Base-by-base conservation (phyloP, 352 stramenopile species). In the Phytopythium helicoides region DNA sequence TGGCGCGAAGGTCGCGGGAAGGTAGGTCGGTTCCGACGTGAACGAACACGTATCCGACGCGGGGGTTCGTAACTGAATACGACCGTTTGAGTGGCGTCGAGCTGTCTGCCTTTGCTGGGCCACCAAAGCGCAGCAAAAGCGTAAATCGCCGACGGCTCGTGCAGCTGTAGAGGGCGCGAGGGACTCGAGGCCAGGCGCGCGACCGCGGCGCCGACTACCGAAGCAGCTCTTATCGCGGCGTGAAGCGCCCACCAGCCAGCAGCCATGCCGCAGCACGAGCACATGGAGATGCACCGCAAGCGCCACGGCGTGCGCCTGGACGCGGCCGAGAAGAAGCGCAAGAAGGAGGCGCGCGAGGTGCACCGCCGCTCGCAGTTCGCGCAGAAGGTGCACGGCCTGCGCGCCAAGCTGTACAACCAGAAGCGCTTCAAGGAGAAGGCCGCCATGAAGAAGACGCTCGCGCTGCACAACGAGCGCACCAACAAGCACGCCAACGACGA, bases 381-480 rank as follows among this genome's bases (percentile, higher is more conserved):
- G 15, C 96, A 99, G 78, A 99, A 99, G 85, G 92, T 99, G 15
- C 95, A 99, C 61, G 97, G 97, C 53, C 80, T 99, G 51, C 87
- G 97, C 19, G 97, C 97, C 18, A 99, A 99, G 77, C 81, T 99
- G 48, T 99, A 99, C 87, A 98, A 99, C 73, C 84, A 99, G 66
- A 97, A 98, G 68, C 91, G 98, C 14, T 99, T 98, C 83, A 99
- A 99, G 81, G 98, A 99, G 87, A 99, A 99, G 89, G 97, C 97
- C 3, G 96, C 95, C 15, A 99, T 99, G 96, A 97, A 98, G 60
- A 99, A 99, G 83, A 99, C 97, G 54, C 77, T 99, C 56, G 94
- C 96, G 35, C 94, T 99, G 71, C 98, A 99, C 75, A 97, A 99
- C 69, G 95, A 99, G 70, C 85, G 96, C 59, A 97, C 86, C 39